Evolutionary conservation across 257 asterid species (phyloP).

Genomic region (Solanum dulcamara): DNA sequence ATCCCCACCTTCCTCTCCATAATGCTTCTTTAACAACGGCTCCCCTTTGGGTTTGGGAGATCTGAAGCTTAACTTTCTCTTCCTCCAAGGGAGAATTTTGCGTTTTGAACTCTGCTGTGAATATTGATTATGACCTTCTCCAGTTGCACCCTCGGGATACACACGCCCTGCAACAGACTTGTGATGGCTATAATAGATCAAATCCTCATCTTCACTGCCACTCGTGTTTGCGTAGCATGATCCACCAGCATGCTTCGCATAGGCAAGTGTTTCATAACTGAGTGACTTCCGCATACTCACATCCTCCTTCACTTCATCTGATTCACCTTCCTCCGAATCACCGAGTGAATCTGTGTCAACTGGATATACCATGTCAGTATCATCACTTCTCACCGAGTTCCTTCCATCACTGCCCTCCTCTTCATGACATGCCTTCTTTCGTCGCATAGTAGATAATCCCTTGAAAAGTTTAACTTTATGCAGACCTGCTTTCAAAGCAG

Average conservation of each 20-base stretch:
- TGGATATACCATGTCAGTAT: constrained; percentile 20
- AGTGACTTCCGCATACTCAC: constrained; percentile 27
- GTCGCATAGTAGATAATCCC: constrained; percentile 27
- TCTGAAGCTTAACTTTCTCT: constrained; percentile 62
- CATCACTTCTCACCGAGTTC: constrained; percentile 51
- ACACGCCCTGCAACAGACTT: constrained; percentile 5
- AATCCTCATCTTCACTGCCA: constrained; percentile 59
- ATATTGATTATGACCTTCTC: constrained; percentile 18
- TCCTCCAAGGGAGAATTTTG: constrained; percentile 61
- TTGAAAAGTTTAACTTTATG: constrained; percentile 32
- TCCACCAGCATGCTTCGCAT: constrained; percentile 54
- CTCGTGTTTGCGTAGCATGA: constrained; percentile 27
- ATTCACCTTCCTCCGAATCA: constrained; percentile 21
- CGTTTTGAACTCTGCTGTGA: constrained; percentile 26
- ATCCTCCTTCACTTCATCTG: constrained; percentile 24
- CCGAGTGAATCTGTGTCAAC: constrained; percentile 40
- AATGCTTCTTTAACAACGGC: constrained; percentile 53
- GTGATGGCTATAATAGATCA: constrained; percentile 35
- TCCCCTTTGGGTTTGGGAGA: constrained; percentile 64
- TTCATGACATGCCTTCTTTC: constrained; percentile 34
- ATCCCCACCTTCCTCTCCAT: constrained; percentile 87
- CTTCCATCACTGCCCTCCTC: constrained; percentile 56
- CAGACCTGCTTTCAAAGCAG: constrained; percentile 25
- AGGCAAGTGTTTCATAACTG: constrained; percentile 52
- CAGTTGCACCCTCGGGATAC: constrained; percentile 2